Base-by-base conservation (phyloP, 2,329 filamentous ascomycete genomes). In the Fusarium proliferatum region DNA sequence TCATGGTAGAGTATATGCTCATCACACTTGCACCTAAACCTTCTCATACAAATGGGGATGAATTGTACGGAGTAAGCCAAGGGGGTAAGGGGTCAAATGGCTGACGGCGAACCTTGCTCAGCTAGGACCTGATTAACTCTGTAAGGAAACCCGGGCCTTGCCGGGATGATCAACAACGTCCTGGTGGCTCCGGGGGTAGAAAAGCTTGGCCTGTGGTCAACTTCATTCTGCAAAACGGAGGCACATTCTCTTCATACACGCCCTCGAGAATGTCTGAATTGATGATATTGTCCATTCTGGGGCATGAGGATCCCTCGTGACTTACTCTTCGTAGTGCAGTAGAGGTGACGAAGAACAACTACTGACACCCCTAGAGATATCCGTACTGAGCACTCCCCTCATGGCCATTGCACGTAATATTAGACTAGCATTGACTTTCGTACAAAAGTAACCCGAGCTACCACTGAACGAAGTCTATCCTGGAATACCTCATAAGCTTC, bases 111-210 rank as follows among this genome's bases (percentile, higher is more conserved):
- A 71, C 66, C 41, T 64, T 52, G 43, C 65, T 67, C 63, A 53
- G 56, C 42, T 51, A 52, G 72, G 74, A 66, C 74, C 74, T 75
- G 72, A 70, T 60, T 74, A 72, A 71, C 73, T 73, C 55, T 69
- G 67, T 53, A 61, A 59, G 70, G 75, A 57, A 77, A 77, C 61
- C 75, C 75, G 67, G 75, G 61, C 58, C 52, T 70, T 41, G 58
- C 41, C 75, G 62, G 72, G 61, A 73, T 74, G 60, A 34, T 72
- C 65, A 48, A 72, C 72, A 69, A 67, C 61, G 70, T 76, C 63
- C 58, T 76, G 72, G 72, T 72, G 64, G 38, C 61, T 43, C n/a
- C 10, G 19, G 57, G 34, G 46, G 13, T 43, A 34, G n/a, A 28
- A 53, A 46, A 62, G 39, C 57, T 61, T 52, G 45, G 17, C 45